These are phyloP conservation scores for Penicillium mononematosum DNA, from an alignment of 495 filamentous ascomycete species.

Conservation along the genomic window DNA sequence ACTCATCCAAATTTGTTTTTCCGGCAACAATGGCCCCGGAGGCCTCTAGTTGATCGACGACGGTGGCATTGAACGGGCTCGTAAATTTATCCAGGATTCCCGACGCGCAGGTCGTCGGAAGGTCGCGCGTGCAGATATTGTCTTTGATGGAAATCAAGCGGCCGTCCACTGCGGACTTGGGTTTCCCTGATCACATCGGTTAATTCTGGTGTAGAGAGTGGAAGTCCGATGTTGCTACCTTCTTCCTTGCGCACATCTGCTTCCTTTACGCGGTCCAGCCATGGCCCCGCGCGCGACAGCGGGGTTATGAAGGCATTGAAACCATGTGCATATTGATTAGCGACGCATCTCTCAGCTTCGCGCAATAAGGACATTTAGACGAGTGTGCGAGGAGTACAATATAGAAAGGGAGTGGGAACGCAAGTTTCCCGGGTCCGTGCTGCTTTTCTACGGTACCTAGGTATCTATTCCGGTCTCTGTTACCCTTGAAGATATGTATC, in stretches of 20 bases:
- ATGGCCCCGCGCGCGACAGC: slow-evolving; percentile 33
- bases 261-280: slow-evolving; percentile 37
- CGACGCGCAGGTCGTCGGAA: slow-evolving; percentile 81
- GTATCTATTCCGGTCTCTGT: neutral
- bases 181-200: slow-evolving; percentile 24
- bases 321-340: slow-evolving; percentile 42
- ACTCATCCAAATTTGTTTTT: slow-evolving; percentile 95
- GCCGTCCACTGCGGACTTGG: slow-evolving; percentile 46
- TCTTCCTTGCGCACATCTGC: slow-evolving; percentile 41
- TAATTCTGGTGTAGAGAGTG: slow-evolving; percentile 1
- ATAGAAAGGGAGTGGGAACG: slow-evolving; percentile 7
- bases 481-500: neutral
- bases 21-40: slow-evolving; percentile 66
- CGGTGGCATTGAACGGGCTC: slow-evolving; percentile 83
- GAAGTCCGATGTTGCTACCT: slow-evolving; percentile 24
- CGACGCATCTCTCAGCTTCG: slow-evolving; percentile 50
- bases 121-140: slow-evolving; percentile 73
- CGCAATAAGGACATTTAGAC: slow-evolving; percentile 47
- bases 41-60: slow-evolving; percentile 63
- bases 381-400: neutral
- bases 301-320: slow-evolving; percentile 51
- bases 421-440: slow-evolving; percentile 20
- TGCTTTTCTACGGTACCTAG: neutral
- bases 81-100: slow-evolving; percentile 64
- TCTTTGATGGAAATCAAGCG: slow-evolving; percentile 79